phyloP scores from a whole-genome alignment of 2,329 filamentous ascomycete species.

The Pseudocercospora crystallina region DNA sequence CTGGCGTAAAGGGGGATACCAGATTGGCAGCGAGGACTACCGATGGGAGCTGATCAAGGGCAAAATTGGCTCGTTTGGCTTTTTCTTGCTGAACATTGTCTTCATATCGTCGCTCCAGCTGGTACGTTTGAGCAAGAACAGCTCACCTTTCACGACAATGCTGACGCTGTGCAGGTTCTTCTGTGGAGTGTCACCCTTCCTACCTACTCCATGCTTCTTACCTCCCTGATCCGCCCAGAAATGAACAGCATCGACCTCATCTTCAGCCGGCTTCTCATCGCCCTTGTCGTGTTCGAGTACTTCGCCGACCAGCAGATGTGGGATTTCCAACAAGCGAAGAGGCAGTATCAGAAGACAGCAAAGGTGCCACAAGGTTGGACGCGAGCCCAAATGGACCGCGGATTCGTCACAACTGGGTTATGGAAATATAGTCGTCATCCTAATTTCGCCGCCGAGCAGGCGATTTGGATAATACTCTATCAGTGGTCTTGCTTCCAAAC shows the following conservation, averaged over 20 bases:
- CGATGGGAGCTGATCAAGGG: slow-evolving; percentile 78
- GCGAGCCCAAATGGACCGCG: slow-evolving; percentile 79
- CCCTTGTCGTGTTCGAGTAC: slow-evolving; percentile 65
- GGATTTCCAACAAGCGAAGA: slow-evolving; percentile 81
- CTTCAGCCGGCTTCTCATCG: slow-evolving; percentile 57
- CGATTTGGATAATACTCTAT: slow-evolving; percentile 85
- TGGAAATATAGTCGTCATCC: slow-evolving; percentile 90
- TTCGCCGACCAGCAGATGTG: slow-evolving; percentile 93
- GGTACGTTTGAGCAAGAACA: slow-evolving; percentile 36
- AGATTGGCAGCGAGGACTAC: slow-evolving; percentile 88
- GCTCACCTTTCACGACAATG: neutral
- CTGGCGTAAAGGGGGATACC: slow-evolving; percentile 91
- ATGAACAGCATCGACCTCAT: slow-evolving; percentile 55
- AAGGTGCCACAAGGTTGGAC: slow-evolving; percentile 61
- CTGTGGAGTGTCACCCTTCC: slow-evolving; percentile 78
- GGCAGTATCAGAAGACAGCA: slow-evolving; percentile 69
- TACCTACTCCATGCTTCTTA: slow-evolving; percentile 77
- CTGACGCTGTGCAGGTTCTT: slow-evolving; percentile 56
- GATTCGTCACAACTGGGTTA: slow-evolving; percentile 80
- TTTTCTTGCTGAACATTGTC: slow-evolving; percentile 82
- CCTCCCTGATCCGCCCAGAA: slow-evolving; percentile 59
- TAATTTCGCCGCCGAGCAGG: slow-evolving; percentile 91
- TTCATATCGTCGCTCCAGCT: slow-evolving; percentile 83
- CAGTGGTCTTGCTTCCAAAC: slow-evolving; percentile 80
- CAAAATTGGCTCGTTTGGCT: slow-evolving; percentile 62